Evolutionary conservation across 2,329 filamentous ascomycete genomes (phyloP).

Genomic region (Myriosclerotinia duriaeana): DNA sequence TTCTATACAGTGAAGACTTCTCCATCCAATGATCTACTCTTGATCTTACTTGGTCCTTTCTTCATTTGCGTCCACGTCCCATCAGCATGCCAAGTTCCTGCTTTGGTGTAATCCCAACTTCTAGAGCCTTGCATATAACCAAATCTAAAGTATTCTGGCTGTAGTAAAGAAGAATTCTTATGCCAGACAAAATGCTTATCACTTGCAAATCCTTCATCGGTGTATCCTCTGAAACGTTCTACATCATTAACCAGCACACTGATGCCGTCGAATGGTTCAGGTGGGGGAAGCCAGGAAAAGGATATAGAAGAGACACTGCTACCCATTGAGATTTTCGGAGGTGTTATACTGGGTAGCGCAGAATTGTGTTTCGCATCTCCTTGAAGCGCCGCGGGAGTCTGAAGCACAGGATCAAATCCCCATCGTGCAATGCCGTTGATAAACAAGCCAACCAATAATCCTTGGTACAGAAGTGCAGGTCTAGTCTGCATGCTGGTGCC

Average conservation of each 20-base stretch:
- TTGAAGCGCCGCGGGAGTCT: constrained; percentile 73
- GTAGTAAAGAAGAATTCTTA: constrained; percentile 46
- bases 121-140: constrained; percentile 66
- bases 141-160: constrained; percentile 76
- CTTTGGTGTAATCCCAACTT: constrained; percentile 71
- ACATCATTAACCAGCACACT: constrained; percentile 84
- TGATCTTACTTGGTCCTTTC: constrained; percentile 38
- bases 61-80: constrained; percentile 66
- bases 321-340: constrained; percentile 49
- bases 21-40: constrained; percentile 32
- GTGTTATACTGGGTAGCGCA: constrained; percentile 55
- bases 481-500: constrained; percentile 88
- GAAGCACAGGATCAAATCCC: constrained; percentile 86
- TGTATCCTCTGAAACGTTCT: constrained; percentile 73
- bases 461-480: constrained; percentile 82
- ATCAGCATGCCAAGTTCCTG: constrained; percentile 65
- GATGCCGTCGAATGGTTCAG: constrained; percentile 67
- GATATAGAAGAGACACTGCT: constrained; percentile 48
- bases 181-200: constrained; percentile 59
- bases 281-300: constrained; percentile 43
- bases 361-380: constrained; percentile 65
- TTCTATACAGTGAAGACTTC: constrained; percentile 27
- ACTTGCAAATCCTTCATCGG: constrained; percentile 50
- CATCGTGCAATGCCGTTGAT: constrained; percentile 91
- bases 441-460: constrained; percentile 84